These are phyloP conservation scores for Globisporangium okanoganense DNA, from an alignment of 352 stramenopile genomes.

Conservation along the genomic window DNA sequence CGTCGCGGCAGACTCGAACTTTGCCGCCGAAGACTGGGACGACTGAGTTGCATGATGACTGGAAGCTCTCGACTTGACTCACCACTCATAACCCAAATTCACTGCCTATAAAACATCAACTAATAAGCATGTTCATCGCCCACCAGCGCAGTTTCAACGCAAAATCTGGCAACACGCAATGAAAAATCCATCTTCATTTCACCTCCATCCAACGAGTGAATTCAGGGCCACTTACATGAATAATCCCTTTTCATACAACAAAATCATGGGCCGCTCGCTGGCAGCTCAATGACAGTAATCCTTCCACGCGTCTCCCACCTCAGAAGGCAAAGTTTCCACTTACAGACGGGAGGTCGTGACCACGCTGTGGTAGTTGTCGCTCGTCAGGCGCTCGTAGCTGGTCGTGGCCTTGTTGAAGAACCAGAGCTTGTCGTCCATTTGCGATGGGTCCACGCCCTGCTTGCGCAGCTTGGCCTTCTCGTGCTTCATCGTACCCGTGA, in stretches of 20 bases:
- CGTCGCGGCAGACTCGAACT: slow-evolving; percentile 63
- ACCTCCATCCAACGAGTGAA: no score
- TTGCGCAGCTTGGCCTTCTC: slow-evolving; percentile 88
- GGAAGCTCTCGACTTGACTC: no score
- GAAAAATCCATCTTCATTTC: no score
- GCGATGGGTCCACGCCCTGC: slow-evolving; percentile 68
- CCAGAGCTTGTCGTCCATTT: slow-evolving; percentile 57
- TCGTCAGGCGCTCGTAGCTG: slow-evolving; percentile 54
- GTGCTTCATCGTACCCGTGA: slow-evolving; percentile 91
- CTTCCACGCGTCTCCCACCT: background rate
- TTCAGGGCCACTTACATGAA: no score
- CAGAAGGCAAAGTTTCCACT: background rate
- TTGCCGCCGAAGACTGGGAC: slow-evolving; percentile 68
- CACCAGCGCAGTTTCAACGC: no score
- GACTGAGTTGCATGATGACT: slow-evolving; percentile 16
- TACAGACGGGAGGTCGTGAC: slow-evolving; percentile 55
- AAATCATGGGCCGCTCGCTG: background rate
- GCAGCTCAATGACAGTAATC: background rate
- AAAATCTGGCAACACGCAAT: no score
- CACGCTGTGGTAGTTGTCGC: slow-evolving; percentile 48
- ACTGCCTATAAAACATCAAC: background rate
- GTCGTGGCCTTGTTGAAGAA: slow-evolving; percentile 43
- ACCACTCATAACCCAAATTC: no score
- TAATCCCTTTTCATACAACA: no score
- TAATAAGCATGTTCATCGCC: no score